Evolutionary conservation across 2,329 filamentous ascomycete species (phyloP), one percentile per base, ranked within the genome.

Genomic region (Parafenestella ontariensis): DNA sequence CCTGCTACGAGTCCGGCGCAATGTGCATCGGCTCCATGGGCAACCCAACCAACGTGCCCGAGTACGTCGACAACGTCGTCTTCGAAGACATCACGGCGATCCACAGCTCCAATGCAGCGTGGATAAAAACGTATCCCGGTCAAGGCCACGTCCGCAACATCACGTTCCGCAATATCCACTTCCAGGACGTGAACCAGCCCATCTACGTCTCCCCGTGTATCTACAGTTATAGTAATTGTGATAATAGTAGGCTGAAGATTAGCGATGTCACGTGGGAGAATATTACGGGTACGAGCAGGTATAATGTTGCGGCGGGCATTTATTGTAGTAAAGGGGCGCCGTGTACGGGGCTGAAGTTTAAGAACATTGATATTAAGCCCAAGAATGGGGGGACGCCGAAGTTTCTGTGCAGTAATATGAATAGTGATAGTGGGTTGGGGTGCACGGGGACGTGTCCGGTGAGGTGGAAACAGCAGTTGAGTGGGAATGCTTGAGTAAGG

Each of bases 11-110:
- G 58, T 84, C 81, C 0, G 82, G 85, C 51, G 84, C 83, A 8
- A 80, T 85, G 59, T 81, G 78, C 15, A 85, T 87, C 74, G 85
- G 85, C 0, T 83, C 80, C 1, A 81, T 87, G 13, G 85, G 85
- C 0, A 83, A 87, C 63, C 86, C 86, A 44, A 62, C 77, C 0
- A 83, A 81, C 10, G 82, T 84, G 44, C 77, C 79, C 57, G 83
- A 83, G 46, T 82, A 82, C 42, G 83, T 87, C 31, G 78, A 83
- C 56, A 80, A 87, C 44, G 61, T 78, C 40, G 62, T 72, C 21
- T 75, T 79, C 51, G 73, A 77, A 55, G 64, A 77, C 43, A 68
- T 70, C 17, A 66, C 57, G 3, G 63, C 66, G 2, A 63, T 65
- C 13, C 65, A 68, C 36, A 57, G 51, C 23, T 68, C 64, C 40